phyloP scores from a whole-genome alignment of 139 green algal genomes.

The Zygnema cylindricum region DNA sequence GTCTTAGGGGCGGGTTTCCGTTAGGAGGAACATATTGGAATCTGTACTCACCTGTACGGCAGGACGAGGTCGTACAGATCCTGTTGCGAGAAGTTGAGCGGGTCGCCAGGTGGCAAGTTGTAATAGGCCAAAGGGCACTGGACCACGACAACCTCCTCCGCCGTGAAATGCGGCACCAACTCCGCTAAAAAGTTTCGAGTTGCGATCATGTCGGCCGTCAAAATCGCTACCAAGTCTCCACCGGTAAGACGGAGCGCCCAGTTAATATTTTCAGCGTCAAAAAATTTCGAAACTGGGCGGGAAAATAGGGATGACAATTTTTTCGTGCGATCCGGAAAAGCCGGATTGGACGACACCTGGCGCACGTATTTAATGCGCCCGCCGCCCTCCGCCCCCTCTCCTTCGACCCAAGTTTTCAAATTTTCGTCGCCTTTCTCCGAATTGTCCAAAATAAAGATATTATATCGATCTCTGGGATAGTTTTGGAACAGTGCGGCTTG shows the following conservation, averaged over 20 bases:
- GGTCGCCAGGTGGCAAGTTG: conserved; percentile 45
- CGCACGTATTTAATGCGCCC: not conserved
- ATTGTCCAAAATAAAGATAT: not conserved
- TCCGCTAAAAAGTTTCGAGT: not conserved
- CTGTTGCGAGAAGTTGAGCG: conserved; percentile 43
- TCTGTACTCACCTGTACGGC: conserved; percentile 36
- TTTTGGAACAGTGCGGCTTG: conserved; percentile 34
- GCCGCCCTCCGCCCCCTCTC: not conserved
- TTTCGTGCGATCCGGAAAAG: not conserved
- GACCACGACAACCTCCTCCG: conserved; percentile 23
- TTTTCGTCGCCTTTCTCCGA: not conserved
- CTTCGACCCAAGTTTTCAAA: not conserved
- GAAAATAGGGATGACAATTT: too few species aligned
- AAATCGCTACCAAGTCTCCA: not conserved
- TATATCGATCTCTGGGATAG: conserved; percentile 23
- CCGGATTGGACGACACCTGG: not conserved
- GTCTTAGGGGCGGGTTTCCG: too few species aligned
- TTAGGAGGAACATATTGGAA: too few species aligned
- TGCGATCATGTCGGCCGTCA: not conserved
- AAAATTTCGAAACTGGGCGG: too few species aligned
- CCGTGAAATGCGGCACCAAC: not conserved
- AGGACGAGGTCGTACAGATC: conserved; percentile 55
- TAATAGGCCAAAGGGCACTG: conserved; percentile 55
- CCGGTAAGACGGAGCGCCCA: not conserved
- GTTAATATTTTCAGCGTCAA: not conserved